Percentiles rank a stretch among this genome's conserved stretches.
Conservation (phyloP, 2,329 filamentous ascomycete species). For the Endoconidiophora laricicola region DNA sequence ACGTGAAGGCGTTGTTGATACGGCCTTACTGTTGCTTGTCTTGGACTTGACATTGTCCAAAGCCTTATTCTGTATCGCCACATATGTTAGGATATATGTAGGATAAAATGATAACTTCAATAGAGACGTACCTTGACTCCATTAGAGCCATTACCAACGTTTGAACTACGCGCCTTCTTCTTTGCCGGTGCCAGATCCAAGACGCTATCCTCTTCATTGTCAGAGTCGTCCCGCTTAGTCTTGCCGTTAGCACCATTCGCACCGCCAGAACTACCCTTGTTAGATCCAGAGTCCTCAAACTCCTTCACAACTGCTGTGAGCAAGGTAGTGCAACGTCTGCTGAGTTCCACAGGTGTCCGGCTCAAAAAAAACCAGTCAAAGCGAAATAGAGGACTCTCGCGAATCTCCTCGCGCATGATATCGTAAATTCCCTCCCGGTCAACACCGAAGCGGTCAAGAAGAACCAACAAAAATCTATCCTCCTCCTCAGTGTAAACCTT, state of each 20-base stretch:
- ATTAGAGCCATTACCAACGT: conserved; percentile 23
- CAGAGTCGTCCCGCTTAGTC: conserved; percentile 67
- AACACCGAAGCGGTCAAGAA: conserved; percentile 81
- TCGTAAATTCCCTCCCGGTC: conserved; percentile 86
- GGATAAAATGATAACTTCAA: background rate
- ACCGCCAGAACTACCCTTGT: conserved; percentile 18
- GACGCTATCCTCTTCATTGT: conserved; percentile 68
- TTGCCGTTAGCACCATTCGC: conserved; percentile 45
- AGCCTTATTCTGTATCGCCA: conserved; percentile 60
- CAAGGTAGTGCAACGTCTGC: conserved; percentile 80
- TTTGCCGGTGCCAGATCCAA: conserved; percentile 71
- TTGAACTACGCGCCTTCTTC: conserved; percentile 62
- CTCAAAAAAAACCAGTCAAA: conserved; percentile 99
- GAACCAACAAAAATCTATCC: conserved; percentile 84
- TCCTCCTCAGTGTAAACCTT: conserved; percentile 99
- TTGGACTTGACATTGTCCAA: conserved; percentile 68
- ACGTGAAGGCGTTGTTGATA: conserved; percentile 61
- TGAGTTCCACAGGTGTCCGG: conserved; percentile 81
- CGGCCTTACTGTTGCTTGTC: conserved; percentile 53
- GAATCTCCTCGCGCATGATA: conserved; percentile 90
- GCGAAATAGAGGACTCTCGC: conserved; percentile 83
- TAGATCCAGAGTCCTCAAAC: conserved; percentile 54
- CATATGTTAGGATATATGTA: too few relatives aligned
- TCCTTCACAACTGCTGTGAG: conserved; percentile 90
- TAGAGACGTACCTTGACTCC: conserved; percentile 56